Evolutionary conservation across 2,329 filamentous ascomycete genomes (phyloP).

Genomic region (Alternaria infectoria): DNA sequence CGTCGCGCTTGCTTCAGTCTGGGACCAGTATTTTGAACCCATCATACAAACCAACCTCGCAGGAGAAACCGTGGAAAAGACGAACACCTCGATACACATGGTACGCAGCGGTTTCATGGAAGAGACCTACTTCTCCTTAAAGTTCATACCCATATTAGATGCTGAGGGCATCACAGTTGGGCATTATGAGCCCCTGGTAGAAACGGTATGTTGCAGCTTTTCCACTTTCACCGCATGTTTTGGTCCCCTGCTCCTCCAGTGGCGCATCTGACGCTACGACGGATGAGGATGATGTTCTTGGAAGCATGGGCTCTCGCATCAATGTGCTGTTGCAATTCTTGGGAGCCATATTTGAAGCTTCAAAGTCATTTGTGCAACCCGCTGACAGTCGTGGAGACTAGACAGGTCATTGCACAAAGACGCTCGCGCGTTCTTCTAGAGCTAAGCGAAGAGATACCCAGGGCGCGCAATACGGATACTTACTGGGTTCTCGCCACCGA

Average conservation of each 20-base stretch:
- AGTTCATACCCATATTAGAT: conserved; percentile 75
- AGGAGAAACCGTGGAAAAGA: conserved; percentile 42
- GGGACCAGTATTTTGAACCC: conserved; percentile 32
- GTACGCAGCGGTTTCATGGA: conserved; percentile 71
- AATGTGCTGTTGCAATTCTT: neutral
- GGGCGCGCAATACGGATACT: conserved; percentile 69
- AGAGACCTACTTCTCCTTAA: conserved; percentile 81
- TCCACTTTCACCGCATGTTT: neutral
- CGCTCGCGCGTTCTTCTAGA: conserved; percentile 19
- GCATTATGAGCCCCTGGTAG: conserved; percentile 77
- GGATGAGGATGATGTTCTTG: neutral
- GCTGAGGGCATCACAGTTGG: conserved; percentile 72
- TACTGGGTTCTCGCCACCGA: conserved; percentile 74
- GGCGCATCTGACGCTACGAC: neutral
- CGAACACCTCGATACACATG: conserved; percentile 76
- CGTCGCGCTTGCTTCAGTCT: conserved; percentile 75
- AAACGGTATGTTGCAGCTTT: conserved; percentile 64
- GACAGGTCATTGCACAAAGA: conserved; percentile 12
- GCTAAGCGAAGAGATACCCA: conserved; percentile 68
- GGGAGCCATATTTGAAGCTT: neutral
- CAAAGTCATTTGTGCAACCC: no score
- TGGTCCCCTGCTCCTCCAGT: accelerated
- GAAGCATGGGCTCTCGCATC: neutral
- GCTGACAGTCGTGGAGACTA: conserved; percentile 15
- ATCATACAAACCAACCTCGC: conserved; percentile 29